A percentile compares a stretch with the other conserved stretches of the same genome.
Evolutionary conservation across 176 grass and related monocot genomes (phyloP).

Genomic region (Rhynchospora tenuis): DNA sequence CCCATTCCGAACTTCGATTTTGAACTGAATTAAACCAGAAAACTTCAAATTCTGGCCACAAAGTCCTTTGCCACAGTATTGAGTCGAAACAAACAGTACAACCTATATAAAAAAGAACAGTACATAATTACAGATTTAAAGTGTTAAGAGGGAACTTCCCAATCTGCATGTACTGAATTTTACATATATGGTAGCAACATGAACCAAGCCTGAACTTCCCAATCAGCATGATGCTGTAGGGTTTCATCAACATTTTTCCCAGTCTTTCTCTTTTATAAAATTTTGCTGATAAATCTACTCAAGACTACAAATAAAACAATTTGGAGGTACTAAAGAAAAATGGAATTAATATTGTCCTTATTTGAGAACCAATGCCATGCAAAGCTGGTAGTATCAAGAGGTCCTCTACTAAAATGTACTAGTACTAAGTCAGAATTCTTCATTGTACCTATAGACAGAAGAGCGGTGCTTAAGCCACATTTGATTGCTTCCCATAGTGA

Average conservation of each 20-base stretch:
- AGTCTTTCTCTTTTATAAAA: not conserved
- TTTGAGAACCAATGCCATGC: not conserved
- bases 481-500: constrained; percentile 65
- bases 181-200: not conserved
- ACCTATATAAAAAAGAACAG: constrained; percentile 37
- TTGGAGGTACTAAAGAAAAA: constrained; percentile 3
- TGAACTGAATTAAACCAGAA: constrained; percentile 96
- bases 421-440: not conserved
- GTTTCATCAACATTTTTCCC: constrained; percentile 3
- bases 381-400: not conserved
- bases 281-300: not conserved
- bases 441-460: constrained; percentile 69
- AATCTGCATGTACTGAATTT: not conserved
- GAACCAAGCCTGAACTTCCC: not conserved
- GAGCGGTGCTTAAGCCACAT: constrained; percentile 45
- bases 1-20: constrained; percentile 96
- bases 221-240: not conserved
- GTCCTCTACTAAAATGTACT: not conserved
- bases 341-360: not conserved
- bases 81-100: constrained; percentile 61
- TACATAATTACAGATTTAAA: constrained; percentile 8
- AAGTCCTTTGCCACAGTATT: constrained; percentile 76
- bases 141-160: not conserved
- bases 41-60: constrained; percentile 98
- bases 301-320: not conserved